Evolutionary conservation across 352 stramenopile genomes (phyloP), one percentile per base, ranked within the genome.

Genomic region (Phytopythium vexans): DNA sequence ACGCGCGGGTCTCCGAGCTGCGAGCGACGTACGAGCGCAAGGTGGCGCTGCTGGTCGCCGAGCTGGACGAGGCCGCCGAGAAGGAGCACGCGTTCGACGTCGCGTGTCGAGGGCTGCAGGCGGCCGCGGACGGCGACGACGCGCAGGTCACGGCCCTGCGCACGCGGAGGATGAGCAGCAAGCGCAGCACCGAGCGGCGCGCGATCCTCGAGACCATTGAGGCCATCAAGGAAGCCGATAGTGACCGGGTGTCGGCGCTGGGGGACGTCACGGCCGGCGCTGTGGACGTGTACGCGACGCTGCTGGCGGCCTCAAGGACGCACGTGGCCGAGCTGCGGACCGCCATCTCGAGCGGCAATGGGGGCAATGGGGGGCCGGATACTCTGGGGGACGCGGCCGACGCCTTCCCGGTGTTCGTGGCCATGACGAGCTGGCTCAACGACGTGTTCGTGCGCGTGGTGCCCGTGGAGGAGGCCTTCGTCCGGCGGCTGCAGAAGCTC

Each of bases 381-480:
- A 48, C 35, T 10, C 58, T 52, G 52, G 51, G 41, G 42, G 33
- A 1, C 0, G 42, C 55, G 21, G n/a, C 66, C 35, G 42, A 36
- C 49, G 43, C 14, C 33, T 72, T 57, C 31, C 51, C 65, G 15
- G 66, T 54, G 32, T 61, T 68, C 41, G 39, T 62, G 11, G 14
- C 59, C 11, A 66, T 70, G 16, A 76, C 65, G 11, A 51, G 44
- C 44, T 87, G 76, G 76, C 66, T 87, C 64, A 62, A 67, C 36
- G 42, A 60, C 2, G 15, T 81, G 3, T 85, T 83, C 45, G 60
- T 51, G 15, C 62, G 67, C 14, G 31, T 87, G 33, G 50, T 74
- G 2, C 36, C 55, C 2, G 60, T 72, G 2, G 73, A 87, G 37
- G 62, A 74, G 9, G 54, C 52, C 27, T 65, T 68, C 44, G 45